Evolutionary conservation across 129 eudicot genomes (phyloP), one percentile per base, ranked within the genome.

Genomic region (Escallonia rubra): DNA sequence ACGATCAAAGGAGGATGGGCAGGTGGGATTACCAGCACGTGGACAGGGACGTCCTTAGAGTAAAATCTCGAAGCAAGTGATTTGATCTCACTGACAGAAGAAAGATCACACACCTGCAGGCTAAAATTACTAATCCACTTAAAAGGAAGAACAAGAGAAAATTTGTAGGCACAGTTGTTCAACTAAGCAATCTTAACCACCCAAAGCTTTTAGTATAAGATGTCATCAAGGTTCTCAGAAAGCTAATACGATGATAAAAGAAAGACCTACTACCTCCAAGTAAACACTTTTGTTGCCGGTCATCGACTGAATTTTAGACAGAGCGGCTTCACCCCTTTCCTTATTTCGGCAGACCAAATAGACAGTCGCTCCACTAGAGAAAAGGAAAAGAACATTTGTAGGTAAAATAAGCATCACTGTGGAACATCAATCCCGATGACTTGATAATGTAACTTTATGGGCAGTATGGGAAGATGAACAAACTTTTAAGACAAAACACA

Each of bases 241-340:
- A 34, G 67, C 45, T 63, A 23, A 7, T 53, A 45, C 43, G 39
- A 10, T 61, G 14, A 34, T 16, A 66, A 3, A 9, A 41, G 40
- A 62, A 23, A 54, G 60, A 46, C 11, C 45, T 39, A 61, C 40
- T 63, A 91, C 98, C 98, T 93, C 98, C 75, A 93, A 78, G 72
- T 82, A 61, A 72, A 93, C 95, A 75, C 89, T 93, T 67, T 76
- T 81, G 81, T 86, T 93, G 55, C 96, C 90, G 0, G 98, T 93
- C 45, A 15, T 62, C 0, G 88, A 76, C 69, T 82, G 90, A 67
- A 93, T 86, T 71, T 82, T 46, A 43, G 96, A 89, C 64, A 82
- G 88, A 63, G 98, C 98, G 47, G 84, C 92, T 82, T 89, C 98
- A 49, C 98, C 96, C 86, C 95, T 86, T 80, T 89, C 98, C 81